A percentile compares a stretch with the other conserved stretches of the same genome.
phyloP scores from a whole-genome alignment of 352 stramenopile species.

The Pythium rishiriense region DNA sequence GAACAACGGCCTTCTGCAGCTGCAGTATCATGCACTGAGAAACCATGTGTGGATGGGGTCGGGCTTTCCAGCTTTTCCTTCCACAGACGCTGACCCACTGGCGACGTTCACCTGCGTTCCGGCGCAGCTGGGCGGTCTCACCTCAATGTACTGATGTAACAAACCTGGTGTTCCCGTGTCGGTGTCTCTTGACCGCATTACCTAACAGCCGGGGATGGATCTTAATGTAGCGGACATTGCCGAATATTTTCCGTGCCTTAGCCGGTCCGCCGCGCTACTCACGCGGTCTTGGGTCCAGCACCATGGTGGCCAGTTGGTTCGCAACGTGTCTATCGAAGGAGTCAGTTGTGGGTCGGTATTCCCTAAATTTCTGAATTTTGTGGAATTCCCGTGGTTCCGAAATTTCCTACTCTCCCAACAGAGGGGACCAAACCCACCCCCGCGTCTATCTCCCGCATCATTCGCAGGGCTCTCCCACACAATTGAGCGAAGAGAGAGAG shows the following conservation, averaged over 20 bases:
- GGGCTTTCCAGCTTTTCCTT: slow-evolving; percentile 10
- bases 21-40: not conserved
- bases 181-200: slow-evolving; percentile 27
- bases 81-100: not conserved
- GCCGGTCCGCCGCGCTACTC: not conserved
- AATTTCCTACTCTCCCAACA: not conserved
- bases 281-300: not conserved
- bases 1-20: slow-evolving; percentile 3
- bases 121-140: not conserved
- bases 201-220: slow-evolving; percentile 9
- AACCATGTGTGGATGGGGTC: not conserved
- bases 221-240: slow-evolving; percentile 11
- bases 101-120: slow-evolving; percentile 6
- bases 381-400: slow-evolving; percentile 8
- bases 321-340: slow-evolving; percentile 14
- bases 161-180: not conserved
- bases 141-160: slow-evolving; percentile 8
- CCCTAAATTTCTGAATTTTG: slow-evolving; percentile 19
- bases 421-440: not conserved
- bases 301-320: not conserved
- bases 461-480: slow-evolving; percentile 16
- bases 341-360: slow-evolving; percentile 17
- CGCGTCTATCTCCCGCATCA: slow-evolving; percentile 21
- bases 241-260: not conserved
- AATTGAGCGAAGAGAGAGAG: slow-evolving; percentile 13